Evolutionary conservation across 257 asterid species (phyloP).

Genomic region (Haberlea rhodopensis): DNA sequence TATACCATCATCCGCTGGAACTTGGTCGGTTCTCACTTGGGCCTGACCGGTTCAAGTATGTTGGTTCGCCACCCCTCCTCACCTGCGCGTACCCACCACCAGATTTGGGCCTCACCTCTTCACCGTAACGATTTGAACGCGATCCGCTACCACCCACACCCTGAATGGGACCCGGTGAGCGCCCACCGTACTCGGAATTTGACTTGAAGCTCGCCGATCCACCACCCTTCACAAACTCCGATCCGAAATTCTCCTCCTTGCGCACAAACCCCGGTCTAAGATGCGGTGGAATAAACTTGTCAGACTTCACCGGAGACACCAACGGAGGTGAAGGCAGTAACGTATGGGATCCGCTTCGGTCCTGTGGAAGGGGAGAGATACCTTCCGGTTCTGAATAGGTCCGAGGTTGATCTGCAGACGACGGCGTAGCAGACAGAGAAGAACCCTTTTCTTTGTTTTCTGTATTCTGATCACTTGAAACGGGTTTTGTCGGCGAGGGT

Average conservation of each 20-base stretch:
- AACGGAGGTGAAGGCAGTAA: slow-evolving; percentile 31
- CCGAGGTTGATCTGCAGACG: slow-evolving; percentile 38
- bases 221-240: slow-evolving; percentile 42
- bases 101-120: slow-evolving; percentile 64
- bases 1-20: slow-evolving; percentile 66
- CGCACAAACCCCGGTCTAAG: slow-evolving; percentile 81
- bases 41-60: slow-evolving; percentile 51
- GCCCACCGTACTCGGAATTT: slow-evolving; percentile 33
- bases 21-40: slow-evolving; percentile 55
- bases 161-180: slow-evolving; percentile 27
- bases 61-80: slow-evolving; percentile 44
- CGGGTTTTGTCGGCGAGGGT: slow-evolving; percentile 53
- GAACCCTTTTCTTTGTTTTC: slow-evolving; percentile 28
- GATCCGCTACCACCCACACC: slow-evolving; percentile 32
- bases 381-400: slow-evolving; percentile 34
- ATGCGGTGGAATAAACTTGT: slow-evolving; percentile 74
- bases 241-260: slow-evolving; percentile 59
- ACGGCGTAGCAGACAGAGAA: slow-evolving; percentile 22
- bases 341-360: slow-evolving; percentile 60
- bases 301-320: slow-evolving; percentile 37
- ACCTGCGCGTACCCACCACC: slow-evolving; percentile 62
- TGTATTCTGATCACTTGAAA: slow-evolving; percentile 36
- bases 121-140: slow-evolving; percentile 32
- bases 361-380: slow-evolving; percentile 70
- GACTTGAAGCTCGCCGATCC: slow-evolving; percentile 36